A percentile compares a stretch with the other conserved stretches of the same genome.
These are phyloP conservation scores for Actinomortierella wolfii DNA, from an alignment of 371 early-diverging fungal species.

Conservation along the genomic window DNA sequence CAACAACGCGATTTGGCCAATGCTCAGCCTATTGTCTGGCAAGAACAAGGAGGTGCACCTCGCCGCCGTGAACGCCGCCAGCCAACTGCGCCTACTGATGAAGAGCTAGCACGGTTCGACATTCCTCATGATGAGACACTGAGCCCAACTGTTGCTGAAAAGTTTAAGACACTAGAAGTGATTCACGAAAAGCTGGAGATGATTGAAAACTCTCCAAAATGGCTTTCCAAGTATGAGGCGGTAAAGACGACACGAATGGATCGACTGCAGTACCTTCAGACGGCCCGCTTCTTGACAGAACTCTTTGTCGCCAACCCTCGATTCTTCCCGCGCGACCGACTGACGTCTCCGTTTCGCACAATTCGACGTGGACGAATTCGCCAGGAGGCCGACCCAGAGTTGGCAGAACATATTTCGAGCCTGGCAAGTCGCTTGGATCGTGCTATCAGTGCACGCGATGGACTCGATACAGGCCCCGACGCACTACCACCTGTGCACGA, in stretches of 20 bases:
- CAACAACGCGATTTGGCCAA: background rate
- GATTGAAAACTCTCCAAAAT: constrained; percentile 25
- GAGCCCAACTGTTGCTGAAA: constrained; percentile 30
- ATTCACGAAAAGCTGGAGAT: constrained; percentile 36
- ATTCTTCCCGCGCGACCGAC: constrained; percentile 35
- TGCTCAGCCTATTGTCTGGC: background rate
- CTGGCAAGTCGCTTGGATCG: constrained; percentile 34
- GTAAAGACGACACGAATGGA: constrained; percentile 36
- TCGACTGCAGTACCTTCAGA: constrained; percentile 56
- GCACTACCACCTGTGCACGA: background rate
- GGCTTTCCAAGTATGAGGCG: constrained; percentile 34
- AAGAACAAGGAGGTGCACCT: background rate
- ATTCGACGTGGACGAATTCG: too few relatives aligned
- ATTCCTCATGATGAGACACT: constrained; percentile 8
- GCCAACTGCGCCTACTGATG: background rate
- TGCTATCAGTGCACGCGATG: constrained; percentile 8
- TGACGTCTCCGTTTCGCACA: too few relatives aligned
- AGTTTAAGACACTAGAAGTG: constrained; percentile 44
- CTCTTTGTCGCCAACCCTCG: constrained; percentile 56
- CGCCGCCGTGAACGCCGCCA: background rate
- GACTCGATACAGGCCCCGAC: background rate
- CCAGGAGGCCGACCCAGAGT: too few relatives aligned
- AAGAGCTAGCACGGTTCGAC: too few relatives aligned
- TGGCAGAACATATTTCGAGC: constrained; percentile 28
- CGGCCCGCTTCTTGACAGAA: constrained; percentile 52